phyloP scores from a whole-genome alignment of 176 grass and related monocot species.

The Carex parvula region DNA sequence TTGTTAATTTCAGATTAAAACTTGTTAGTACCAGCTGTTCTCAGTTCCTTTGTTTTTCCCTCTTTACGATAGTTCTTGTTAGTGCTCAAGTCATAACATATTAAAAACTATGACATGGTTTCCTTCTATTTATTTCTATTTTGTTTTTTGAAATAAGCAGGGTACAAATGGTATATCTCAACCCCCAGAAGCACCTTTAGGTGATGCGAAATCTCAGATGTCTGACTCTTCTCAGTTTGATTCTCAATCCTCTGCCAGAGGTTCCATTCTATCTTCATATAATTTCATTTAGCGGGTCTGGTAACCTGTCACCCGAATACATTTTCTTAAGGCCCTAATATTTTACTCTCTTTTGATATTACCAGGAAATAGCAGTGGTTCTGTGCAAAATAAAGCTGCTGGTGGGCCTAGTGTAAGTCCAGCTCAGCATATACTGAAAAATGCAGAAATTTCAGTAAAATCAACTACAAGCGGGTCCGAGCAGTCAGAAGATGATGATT shows the following conservation, averaged over 20 bases:
- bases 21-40: neutral
- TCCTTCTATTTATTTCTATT: neutral
- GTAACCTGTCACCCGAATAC: neutral
- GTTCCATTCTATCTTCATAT: constrained; percentile 1
- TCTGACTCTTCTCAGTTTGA: constrained; percentile 35
- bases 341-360: neutral
- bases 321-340: neutral
- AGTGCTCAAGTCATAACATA: constrained; percentile 2
- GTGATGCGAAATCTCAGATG: constrained; percentile 30
- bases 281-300: neutral
- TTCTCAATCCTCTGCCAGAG: constrained; percentile 25
- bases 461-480: constrained; percentile 54
- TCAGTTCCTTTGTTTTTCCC: neutral
- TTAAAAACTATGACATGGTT: neutral
- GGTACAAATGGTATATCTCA: constrained; percentile 8
- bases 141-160: neutral
- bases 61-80: neutral
- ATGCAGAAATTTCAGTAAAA: constrained; percentile 26
- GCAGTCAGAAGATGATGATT: constrained; percentile 58
- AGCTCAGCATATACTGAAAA: constrained; percentile 41
- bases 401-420: constrained; percentile 24
- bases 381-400: constrained; percentile 23
- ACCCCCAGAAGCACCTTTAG: constrained; percentile 20
- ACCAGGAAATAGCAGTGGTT: constrained; percentile 18
- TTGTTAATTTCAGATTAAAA: neutral